phyloP scores from a whole-genome alignment of 1,284 basidiomycete genomes.

The Ceratobasidium sp. region DNA sequence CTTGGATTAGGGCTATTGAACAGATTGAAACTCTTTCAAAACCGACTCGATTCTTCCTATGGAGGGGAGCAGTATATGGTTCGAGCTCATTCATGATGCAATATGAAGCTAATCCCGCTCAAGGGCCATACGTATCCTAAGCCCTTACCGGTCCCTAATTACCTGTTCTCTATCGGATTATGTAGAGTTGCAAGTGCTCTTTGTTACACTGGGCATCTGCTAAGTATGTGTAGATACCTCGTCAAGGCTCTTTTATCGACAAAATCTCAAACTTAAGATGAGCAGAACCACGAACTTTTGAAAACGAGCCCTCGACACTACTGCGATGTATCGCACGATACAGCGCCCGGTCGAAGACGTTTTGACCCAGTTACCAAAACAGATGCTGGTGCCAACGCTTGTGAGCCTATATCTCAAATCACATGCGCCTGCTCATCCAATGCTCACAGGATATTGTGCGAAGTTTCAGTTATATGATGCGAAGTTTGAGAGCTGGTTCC shows the following conservation, averaged over 20 bases:
- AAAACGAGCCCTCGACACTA: constrained; percentile 45
- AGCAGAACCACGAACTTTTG: constrained; percentile 60
- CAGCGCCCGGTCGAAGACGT: constrained; percentile 63
- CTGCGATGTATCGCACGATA: constrained; percentile 54
- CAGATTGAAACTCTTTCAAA: no score
- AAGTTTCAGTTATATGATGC: neutral
- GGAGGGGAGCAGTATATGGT: no score
- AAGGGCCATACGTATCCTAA: no score
- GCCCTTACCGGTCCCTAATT: no score
- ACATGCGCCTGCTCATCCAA: neutral
- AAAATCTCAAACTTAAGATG: constrained; percentile 66
- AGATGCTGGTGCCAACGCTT: constrained; percentile 52
- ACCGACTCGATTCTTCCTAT: no score
- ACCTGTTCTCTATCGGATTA: no score
- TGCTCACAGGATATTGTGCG: constrained; percentile 43
- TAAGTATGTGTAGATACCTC: constrained; percentile 55
- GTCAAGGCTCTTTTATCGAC: constrained; percentile 68
- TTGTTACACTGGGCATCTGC: neutral
- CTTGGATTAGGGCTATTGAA: no score
- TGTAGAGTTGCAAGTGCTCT: constrained; percentile 51
- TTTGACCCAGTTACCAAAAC: constrained; percentile 56
- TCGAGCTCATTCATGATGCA: no score
- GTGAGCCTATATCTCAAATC: constrained; percentile 46
- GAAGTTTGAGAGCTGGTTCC: constrained; percentile 18
- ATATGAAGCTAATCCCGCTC: no score